These are phyloP conservation scores for Lipomyces japonicus DNA, from an alignment of 805 yeast species.

Conservation along the genomic window DNA sequence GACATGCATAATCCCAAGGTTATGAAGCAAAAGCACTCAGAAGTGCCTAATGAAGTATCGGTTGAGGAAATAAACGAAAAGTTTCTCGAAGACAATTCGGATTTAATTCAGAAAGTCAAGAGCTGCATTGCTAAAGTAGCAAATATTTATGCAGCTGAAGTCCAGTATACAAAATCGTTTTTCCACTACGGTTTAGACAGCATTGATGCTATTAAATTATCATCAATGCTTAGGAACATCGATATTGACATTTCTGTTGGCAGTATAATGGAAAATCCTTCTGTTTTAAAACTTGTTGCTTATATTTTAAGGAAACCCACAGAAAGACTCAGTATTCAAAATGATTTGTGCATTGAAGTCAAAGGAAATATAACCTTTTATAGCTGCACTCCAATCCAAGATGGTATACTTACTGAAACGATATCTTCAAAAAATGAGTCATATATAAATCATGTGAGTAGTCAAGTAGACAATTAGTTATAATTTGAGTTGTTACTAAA, in stretches of 20 bases:
- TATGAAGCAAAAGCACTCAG: too few relatives aligned
- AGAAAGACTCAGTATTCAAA: not conserved
- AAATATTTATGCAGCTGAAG: not conserved
- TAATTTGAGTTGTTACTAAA: too few relatives aligned
- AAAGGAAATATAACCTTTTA: constrained; percentile 2
- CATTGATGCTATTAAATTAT: constrained; percentile 29
- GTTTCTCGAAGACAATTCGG: too few relatives aligned
- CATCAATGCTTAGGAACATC: constrained; percentile 12
- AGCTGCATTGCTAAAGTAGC: constrained; percentile 13
- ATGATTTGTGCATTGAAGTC: not conserved
- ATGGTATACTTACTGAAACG: constrained; percentile 26
- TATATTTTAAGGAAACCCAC: not conserved
- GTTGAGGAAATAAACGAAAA: too few relatives aligned
- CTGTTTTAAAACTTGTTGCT: constrained; percentile 11
- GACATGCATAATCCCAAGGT: too few relatives aligned
- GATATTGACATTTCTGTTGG: constrained; percentile 13
- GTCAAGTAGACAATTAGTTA: not conserved
- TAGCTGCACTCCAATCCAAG: constrained; percentile 31
- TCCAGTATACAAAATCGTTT: constrained; percentile 11
- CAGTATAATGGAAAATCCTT: constrained; percentile 17
- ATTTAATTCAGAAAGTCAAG: too few relatives aligned
- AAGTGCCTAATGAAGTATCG: too few relatives aligned
- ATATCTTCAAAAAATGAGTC: constrained; percentile 6
- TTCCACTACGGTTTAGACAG: constrained; percentile 30
- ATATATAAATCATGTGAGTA: constrained; percentile 24